Conservation (phyloP, 306 rosid species). For the Clitoria ternatea region DNA sequence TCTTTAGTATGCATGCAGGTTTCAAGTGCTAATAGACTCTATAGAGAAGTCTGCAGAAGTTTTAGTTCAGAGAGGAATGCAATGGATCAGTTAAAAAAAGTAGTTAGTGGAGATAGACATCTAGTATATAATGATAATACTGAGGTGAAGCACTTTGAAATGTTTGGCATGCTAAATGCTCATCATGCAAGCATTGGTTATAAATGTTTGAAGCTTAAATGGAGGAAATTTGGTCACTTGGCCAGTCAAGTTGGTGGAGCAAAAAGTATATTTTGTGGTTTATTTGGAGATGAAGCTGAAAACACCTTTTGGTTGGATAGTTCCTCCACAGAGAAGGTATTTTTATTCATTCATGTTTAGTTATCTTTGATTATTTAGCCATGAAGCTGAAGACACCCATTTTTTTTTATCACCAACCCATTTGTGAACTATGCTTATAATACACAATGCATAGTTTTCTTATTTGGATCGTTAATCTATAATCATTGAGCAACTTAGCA, state of each 20-base stretch:
- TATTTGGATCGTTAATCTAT: neutral
- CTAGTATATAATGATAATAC: conserved; percentile 22
- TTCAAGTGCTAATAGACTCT: conserved; percentile 37
- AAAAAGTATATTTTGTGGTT: conserved; percentile 58
- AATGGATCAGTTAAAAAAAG: conserved; percentile 26
- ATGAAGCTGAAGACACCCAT: conserved; percentile 5
- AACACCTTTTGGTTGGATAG: conserved; percentile 98
- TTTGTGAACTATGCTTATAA: neutral
- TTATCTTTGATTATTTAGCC: neutral
- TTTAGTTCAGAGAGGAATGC: conserved; percentile 30
- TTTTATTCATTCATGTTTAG: conserved; percentile 15
- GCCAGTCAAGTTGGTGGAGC: conserved; percentile 87
- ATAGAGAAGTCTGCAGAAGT: conserved; percentile 40
- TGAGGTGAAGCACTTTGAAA: conserved; percentile 29
- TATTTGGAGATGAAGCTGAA: conserved; percentile 81
- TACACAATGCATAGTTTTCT: neutral
- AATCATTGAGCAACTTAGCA: neutral
- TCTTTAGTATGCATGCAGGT: conserved; percentile 66
- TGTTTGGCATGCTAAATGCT: conserved; percentile 33
- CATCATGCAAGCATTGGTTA: conserved; percentile 40
- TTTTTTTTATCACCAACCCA: neutral
- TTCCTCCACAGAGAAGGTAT: conserved; percentile 90
- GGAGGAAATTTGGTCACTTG: conserved; percentile 74
- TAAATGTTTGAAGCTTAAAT: conserved; percentile 68
- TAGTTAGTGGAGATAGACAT: conserved; percentile 27